phyloP scores from a whole-genome alignment of 139 green algal genomes.

The Medakamo hakoo region DNA sequence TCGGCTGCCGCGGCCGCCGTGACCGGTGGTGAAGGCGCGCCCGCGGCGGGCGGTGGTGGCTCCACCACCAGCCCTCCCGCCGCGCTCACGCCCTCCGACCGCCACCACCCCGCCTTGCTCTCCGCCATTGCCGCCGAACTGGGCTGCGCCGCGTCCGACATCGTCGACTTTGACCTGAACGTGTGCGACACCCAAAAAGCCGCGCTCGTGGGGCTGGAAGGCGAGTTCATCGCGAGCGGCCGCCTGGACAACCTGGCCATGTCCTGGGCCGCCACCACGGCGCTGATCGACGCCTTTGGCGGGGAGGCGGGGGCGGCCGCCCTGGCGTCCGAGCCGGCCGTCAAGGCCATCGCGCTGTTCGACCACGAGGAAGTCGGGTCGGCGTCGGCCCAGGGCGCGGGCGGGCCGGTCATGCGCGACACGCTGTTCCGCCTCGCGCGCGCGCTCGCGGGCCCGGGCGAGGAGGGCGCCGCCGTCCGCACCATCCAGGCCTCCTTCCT shows the following conservation, averaged over 20 bases:
- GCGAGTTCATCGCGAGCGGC: slow-evolving; percentile 81
- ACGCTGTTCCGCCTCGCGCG: slow-evolving; percentile 56
- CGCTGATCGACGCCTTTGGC: slow-evolving; percentile 40
- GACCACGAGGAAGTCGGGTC: slow-evolving; percentile 92
- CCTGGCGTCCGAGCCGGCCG: slow-evolving; percentile 41
- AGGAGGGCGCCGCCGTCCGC: slow-evolving; percentile 44
- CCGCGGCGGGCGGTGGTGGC: background rate
- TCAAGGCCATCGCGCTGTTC: slow-evolving; percentile 77
- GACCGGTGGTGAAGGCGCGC: slow-evolving; percentile 20
- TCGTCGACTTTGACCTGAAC: slow-evolving; percentile 94
- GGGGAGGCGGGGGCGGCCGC: slow-evolving; percentile 3
- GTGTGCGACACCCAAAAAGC: slow-evolving; percentile 76
- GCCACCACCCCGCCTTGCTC: slow-evolving; percentile 63
- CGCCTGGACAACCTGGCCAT: slow-evolving; percentile 89
- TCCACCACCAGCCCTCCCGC: background rate
- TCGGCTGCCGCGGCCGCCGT: slow-evolving; percentile 29
- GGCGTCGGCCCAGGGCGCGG: slow-evolving; percentile 61
- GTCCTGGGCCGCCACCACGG: slow-evolving; percentile 51
- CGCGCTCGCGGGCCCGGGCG: slow-evolving; percentile 20
- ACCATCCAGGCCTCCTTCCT: slow-evolving; percentile 53
- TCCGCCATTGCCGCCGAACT: slow-evolving; percentile 59
- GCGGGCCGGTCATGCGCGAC: slow-evolving; percentile 75
- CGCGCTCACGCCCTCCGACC: background rate
- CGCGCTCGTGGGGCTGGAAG: slow-evolving; percentile 23
- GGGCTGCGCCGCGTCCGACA: slow-evolving; percentile 37